phyloP scores from a whole-genome alignment of 139 green algal species.

The Chlamydomonas schloesseri region DNA sequence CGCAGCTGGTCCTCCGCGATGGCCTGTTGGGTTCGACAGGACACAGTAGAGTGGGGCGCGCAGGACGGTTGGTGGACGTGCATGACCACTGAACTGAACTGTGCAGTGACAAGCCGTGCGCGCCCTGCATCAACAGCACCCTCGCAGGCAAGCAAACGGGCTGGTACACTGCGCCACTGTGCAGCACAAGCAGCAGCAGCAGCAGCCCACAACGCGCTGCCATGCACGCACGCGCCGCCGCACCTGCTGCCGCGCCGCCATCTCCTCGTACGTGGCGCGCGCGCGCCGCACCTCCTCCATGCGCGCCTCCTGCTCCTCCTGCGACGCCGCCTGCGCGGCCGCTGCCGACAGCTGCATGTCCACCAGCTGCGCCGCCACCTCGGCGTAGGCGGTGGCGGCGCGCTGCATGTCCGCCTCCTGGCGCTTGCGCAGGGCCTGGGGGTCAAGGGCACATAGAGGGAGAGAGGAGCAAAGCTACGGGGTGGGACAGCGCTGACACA shows the following conservation, averaged over 20 bases:
- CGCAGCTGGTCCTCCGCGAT: neutral
- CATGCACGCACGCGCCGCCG: neutral
- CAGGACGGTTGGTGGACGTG: too few species aligned
- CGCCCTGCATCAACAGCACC: too few species aligned
- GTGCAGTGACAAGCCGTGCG: too few species aligned
- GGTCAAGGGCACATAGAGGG: too few species aligned
- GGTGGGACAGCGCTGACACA: too few species aligned
- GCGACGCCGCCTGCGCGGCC: neutral
- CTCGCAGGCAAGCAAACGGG: too few species aligned
- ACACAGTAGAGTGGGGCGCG: too few species aligned
- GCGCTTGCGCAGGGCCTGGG: neutral
- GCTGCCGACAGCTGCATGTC: neutral
- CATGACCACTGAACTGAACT: too few species aligned
- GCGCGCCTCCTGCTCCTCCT: neutral
- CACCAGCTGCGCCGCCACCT: conserved; percentile 4
- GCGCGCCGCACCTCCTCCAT: neutral
- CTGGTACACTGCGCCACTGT: too few species aligned
- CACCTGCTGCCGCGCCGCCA: conserved; percentile 6
- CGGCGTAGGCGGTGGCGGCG: neutral
- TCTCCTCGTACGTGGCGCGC: neutral
- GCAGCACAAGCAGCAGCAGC: too few species aligned
- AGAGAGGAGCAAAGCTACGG: too few species aligned
- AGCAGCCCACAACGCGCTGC: too few species aligned
- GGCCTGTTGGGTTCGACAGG: neutral
- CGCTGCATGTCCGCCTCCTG: neutral